Evolutionary conservation across 345 rosid genomes (phyloP).

Genomic region (Tarenaya hassleriana): DNA sequence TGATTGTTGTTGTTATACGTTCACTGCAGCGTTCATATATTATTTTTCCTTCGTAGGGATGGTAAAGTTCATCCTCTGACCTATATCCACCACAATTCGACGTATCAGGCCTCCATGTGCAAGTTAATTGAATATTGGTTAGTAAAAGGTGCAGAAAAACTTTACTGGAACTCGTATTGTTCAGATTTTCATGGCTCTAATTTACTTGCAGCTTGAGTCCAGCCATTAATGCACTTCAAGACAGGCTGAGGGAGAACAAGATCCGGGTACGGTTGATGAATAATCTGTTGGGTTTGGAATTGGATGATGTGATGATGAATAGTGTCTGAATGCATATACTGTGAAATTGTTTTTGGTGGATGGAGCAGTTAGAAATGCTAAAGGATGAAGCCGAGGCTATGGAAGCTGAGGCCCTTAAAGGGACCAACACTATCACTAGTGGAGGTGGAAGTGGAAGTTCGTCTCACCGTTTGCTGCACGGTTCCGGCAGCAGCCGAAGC

Average conservation of each 20-base stretch:
- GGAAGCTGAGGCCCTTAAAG: conserved; percentile 47
- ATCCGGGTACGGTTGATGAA: conserved; percentile 48
- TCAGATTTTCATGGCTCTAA: conserved; percentile 17
- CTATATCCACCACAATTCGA: conserved; percentile 85
- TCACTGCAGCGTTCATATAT: conserved; percentile 17
- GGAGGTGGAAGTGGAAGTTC: conserved; percentile 32
- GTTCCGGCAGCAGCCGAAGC: conserved; percentile 49
- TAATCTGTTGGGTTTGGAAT: not conserved
- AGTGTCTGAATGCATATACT: not conserved
- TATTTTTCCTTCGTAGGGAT: conserved; percentile 33
- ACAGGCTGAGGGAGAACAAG: conserved; percentile 76
- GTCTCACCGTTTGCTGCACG: conserved; percentile 33
- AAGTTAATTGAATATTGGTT: conserved; percentile 93
- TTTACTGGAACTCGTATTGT: conserved; percentile 2
- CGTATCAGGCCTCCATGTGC: conserved; percentile 96
- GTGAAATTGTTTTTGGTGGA: not conserved
- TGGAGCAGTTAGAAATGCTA: conserved; percentile 52
- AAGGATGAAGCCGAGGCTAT: conserved; percentile 52
- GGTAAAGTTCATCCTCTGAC: conserved; percentile 87
- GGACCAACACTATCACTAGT: conserved; percentile 35
- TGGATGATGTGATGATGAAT: not conserved
- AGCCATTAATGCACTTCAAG: conserved; percentile 80
- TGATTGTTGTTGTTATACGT: conserved; percentile 1
- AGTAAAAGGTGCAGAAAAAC: conserved; percentile 23
- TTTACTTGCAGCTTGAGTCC: conserved; percentile 72